Percentiles rank a stretch among this genome's conserved stretches.
Conservation (phyloP, 208 protist genomes). For the Porcisia hertigi region DNA sequence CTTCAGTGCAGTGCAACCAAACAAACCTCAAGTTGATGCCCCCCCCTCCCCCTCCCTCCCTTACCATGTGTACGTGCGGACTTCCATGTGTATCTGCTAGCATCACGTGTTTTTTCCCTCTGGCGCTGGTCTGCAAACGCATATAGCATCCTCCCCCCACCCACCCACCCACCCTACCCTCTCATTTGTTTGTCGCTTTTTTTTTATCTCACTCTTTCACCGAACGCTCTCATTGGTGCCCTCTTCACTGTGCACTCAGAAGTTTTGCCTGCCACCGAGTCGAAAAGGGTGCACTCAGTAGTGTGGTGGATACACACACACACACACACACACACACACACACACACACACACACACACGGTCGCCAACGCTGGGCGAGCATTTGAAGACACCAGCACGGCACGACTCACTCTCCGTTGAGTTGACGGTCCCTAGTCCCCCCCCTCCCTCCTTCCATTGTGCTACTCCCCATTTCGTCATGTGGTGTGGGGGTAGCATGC, state of each 20-base stretch:
- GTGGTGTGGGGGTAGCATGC: conserved; percentile 14
- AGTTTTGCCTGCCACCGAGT: not conserved
- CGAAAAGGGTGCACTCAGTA: not conserved
- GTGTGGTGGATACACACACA: not conserved
- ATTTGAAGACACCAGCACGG: not conserved
- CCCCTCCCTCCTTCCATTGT: not conserved
- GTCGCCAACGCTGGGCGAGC: not conserved
- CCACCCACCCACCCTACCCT: not conserved
- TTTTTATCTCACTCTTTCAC: not conserved
- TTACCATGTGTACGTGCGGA: conserved; percentile 4
- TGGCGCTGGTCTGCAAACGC: not conserved
- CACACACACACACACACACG: too few relatives aligned
- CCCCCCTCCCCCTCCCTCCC: not conserved
- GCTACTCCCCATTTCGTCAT: not conserved
- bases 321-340: not conserved
- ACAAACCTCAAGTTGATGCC: not conserved
- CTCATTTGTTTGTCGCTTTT: not conserved
- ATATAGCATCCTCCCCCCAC: not conserved
- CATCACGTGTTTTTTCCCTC: not conserved
- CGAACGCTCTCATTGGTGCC: not conserved
- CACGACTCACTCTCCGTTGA: not conserved
- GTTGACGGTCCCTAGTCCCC: too few relatives aligned
- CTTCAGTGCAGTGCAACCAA: not conserved
- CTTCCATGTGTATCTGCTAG: not conserved
- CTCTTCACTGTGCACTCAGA: not conserved